Evolutionary conservation across 331 rosid genomes (phyloP).

Genomic region (Acacia concinna): DNA sequence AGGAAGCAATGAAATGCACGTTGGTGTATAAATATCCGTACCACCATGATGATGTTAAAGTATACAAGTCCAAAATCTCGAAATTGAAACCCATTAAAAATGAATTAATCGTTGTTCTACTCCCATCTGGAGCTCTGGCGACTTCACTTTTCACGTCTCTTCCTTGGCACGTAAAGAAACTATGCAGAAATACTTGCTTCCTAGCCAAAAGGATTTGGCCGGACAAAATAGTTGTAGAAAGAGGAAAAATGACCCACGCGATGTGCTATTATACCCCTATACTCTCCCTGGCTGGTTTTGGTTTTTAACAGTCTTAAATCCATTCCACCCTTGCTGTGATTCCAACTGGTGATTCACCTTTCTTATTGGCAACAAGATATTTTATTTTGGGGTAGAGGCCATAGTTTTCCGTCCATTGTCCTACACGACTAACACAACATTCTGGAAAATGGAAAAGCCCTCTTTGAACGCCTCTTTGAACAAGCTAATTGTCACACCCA

Average conservation of each 20-base stretch:
- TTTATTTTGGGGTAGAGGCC: neutral
- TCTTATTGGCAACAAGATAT: neutral
- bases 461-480: neutral
- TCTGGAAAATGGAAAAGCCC: neutral
- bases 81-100: neutral
- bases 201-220: neutral
- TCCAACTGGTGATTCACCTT: neutral
- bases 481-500: neutral
- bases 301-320: neutral
- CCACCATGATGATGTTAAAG: neutral
- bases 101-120: neutral
- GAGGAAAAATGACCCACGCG: neutral
- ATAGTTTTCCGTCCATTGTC: neutral
- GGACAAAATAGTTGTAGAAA: neutral
- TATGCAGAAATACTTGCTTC: neutral
- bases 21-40: neutral
- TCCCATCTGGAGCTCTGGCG: neutral
- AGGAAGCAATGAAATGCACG: neutral
- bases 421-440: neutral
- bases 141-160: neutral
- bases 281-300: neutral
- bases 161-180: neutral
- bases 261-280: neutral
- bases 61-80: neutral
- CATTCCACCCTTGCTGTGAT: neutral